A percentile compares a stretch with the other conserved stretches of the same genome.
These are phyloP conservation scores for Bruguiera parviflora DNA, from an alignment of 345 rosid species.

Conservation along the genomic window DNA sequence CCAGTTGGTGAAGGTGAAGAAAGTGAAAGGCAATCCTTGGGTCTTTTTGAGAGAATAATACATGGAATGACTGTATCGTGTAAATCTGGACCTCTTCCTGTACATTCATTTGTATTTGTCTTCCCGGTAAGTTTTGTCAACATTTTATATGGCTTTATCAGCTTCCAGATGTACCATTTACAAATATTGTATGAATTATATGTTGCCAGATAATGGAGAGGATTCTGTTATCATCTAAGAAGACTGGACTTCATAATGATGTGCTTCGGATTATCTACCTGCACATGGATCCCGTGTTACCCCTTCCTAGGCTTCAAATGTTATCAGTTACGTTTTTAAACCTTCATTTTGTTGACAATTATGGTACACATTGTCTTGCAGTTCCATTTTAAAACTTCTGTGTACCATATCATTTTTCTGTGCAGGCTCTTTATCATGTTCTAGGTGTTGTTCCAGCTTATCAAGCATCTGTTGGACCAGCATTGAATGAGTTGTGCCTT, in stretches of 20 bases:
- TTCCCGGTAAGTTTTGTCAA: conserved; percentile 63
- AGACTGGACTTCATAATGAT: conserved; percentile 77
- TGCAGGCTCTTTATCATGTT: conserved; percentile 89
- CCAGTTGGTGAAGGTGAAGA: conserved; percentile 46
- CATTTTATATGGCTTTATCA: not conserved
- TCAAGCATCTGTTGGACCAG: conserved; percentile 79
- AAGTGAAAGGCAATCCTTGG: conserved; percentile 42
- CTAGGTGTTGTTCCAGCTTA: conserved; percentile 80
- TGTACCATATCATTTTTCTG: conserved; percentile 14
- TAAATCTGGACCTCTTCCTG: conserved; percentile 90
- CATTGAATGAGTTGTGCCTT: conserved; percentile 89
- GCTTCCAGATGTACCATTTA: conserved; percentile 8
- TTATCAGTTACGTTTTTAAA: conserved; percentile 55
- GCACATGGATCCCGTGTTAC: conserved; percentile 90
- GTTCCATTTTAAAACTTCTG: not conserved
- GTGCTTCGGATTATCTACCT: conserved; percentile 74
- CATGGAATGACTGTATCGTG: conserved; percentile 68
- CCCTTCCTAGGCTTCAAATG: conserved; percentile 94
- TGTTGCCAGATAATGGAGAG: conserved; percentile 82
- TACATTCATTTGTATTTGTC: conserved; percentile 86
- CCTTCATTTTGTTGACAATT: conserved; percentile 1
- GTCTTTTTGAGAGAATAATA: conserved; percentile 80
- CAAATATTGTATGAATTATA: conserved; percentile 6
- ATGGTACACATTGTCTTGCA: not conserved
- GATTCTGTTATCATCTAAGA: conserved; percentile 65